Evolutionary conservation across 208 protist species (phyloP).

Genomic region (Trypanosoma caninum): DNA sequence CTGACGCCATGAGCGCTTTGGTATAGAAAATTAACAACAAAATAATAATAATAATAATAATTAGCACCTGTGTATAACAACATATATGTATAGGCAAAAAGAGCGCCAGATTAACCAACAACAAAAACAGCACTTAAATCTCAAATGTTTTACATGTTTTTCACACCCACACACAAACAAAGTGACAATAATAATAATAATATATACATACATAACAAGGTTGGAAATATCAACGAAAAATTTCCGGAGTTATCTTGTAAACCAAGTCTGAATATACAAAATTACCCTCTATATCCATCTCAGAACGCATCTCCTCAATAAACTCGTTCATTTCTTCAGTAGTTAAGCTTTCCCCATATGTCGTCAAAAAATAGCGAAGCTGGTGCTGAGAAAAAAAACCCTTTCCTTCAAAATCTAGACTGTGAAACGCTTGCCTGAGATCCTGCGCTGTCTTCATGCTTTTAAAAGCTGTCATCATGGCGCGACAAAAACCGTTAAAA

Average conservation of each 20-base stretch:
- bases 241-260: conserved; percentile 84
- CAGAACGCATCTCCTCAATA: conserved; percentile 76
- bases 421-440: conserved; percentile 88
- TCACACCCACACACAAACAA: too few relatives aligned
- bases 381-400: conserved; percentile 92
- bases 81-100: conserved; percentile 9
- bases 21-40: background rate
- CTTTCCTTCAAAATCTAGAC: conserved; percentile 93
- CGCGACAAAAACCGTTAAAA: conserved; percentile 76
- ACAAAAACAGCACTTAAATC: too few relatives aligned
- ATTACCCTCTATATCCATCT: conserved; percentile 90
- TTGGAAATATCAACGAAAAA: conserved; percentile 42
- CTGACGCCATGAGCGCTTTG: conserved; percentile 28
- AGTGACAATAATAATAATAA: background rate
- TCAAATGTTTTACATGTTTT: too few relatives aligned
- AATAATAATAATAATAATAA: conserved; percentile 2
- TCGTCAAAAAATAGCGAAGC: conserved; percentile 93
- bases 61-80: background rate
- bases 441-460: conserved; percentile 62
- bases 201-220: background rate
- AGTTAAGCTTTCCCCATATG: conserved; percentile 91
- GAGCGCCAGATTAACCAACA: too few relatives aligned
- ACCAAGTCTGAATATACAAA: conserved; percentile 68
- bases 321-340: conserved; percentile 90
- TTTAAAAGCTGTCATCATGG: conserved; percentile 56